A percentile compares a stretch with the other conserved stretches of the same genome.
Evolutionary conservation across 1,284 basidiomycete genomes (phyloP).

Genomic region (Puccinia coronata): DNA sequence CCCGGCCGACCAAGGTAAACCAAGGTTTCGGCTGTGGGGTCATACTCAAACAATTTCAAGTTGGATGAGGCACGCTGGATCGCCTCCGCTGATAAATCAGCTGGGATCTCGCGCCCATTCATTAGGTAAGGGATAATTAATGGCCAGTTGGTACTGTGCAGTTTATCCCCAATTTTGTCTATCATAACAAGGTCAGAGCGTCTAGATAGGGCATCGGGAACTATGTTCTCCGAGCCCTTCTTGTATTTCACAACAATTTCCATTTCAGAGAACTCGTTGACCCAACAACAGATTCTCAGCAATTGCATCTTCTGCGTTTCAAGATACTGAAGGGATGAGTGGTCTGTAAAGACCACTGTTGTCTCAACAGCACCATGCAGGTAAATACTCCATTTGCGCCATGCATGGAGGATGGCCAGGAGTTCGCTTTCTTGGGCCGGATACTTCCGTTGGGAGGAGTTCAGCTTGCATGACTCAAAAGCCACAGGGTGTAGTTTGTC

Average conservation of each 20-base stretch:
- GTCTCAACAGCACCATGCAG: background rate
- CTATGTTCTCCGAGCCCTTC: no score
- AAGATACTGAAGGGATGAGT: background rate
- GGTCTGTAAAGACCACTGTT: background rate
- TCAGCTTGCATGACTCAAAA: no score
- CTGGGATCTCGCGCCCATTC: background rate
- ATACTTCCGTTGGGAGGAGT: background rate
- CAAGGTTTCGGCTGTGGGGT: background rate
- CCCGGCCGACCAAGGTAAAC: no score
- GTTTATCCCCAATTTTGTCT: background rate
- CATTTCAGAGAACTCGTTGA: background rate
- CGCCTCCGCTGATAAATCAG: background rate
- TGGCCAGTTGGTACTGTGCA: background rate
- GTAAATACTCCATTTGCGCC: background rate
- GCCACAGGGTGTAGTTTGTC: background rate
- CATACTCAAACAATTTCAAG: background rate
- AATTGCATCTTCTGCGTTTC: background rate
- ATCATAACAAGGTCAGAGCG: background rate
- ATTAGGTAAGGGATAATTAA: conserved; percentile 7
- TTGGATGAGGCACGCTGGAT: background rate
- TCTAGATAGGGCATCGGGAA: conserved; percentile 1
- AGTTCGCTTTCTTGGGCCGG: conserved; percentile 2
- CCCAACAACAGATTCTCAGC: background rate
- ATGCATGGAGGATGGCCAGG: background rate
- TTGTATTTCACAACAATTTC: background rate